Conservation (phyloP, 768 basidiomycete species). For the Lactarius sanguifluus region DNA sequence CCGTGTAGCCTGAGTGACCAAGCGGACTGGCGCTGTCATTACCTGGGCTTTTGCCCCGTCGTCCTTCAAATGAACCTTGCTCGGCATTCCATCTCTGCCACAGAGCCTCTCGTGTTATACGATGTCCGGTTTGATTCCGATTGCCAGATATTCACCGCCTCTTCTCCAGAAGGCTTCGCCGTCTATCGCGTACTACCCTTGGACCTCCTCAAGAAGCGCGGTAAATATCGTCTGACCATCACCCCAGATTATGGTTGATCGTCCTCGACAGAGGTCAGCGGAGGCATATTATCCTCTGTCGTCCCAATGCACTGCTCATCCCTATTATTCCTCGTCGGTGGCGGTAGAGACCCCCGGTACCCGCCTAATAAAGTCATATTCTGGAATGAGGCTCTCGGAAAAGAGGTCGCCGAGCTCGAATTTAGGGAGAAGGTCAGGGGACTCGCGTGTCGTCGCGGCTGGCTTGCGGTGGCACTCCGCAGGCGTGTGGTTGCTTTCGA, state of each 20-base stretch:
- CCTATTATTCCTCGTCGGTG: constrained; percentile 82
- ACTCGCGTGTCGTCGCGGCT: constrained; percentile 74
- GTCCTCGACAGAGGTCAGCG: constrained; percentile 59
- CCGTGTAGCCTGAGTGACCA: constrained; percentile 1
- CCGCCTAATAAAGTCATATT: constrained; percentile 90
- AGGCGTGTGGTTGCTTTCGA: constrained; percentile 78
- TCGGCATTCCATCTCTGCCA: constrained; percentile 78
- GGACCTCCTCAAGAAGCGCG: constrained; percentile 76
- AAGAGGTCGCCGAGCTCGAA: constrained; percentile 84
- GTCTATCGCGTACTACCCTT: constrained; percentile 78
- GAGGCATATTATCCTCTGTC: constrained; percentile 74
- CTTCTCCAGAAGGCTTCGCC: constrained; percentile 80
- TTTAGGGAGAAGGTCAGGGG: constrained; percentile 84
- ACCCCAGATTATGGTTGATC: constrained; percentile 25
- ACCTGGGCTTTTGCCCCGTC: constrained; percentile 22
- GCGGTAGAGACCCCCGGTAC: constrained; percentile 84
- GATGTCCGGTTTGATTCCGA: constrained; percentile 82
- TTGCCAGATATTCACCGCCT: constrained; percentile 74
- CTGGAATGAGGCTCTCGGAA: constrained; percentile 79
- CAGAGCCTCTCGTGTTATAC: constrained; percentile 69
- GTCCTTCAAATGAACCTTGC: constrained; percentile 73
- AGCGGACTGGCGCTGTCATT: neutral
- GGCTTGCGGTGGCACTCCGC: constrained; percentile 80
- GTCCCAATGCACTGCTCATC: constrained; percentile 81
- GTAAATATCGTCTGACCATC: constrained; percentile 42